phyloP scores from a whole-genome alignment of 306 rosid species.

The Pyrus communis region DNA sequence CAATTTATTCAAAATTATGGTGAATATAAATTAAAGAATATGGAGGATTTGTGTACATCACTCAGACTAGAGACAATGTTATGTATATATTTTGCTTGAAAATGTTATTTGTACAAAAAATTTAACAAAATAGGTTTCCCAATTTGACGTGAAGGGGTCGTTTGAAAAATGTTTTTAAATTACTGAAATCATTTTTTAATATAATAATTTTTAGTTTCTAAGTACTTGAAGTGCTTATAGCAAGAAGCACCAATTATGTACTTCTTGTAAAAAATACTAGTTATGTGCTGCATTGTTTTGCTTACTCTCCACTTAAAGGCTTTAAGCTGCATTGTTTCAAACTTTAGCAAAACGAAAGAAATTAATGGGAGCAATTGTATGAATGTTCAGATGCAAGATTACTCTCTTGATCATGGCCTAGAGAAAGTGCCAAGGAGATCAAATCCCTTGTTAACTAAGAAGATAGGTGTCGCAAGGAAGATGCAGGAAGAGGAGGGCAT shows the following conservation, averaged over 20 bases:
- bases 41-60: not conserved
- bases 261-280: fast-evolving
- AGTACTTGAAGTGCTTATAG: too few relatives aligned
- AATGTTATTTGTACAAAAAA: not conserved
- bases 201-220: fast-evolving
- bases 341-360: too few relatives aligned
- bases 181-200: too few relatives aligned
- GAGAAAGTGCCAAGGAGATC: not conserved
- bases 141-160: too few relatives aligned
- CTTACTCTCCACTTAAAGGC: too few relatives aligned
- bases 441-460: too few relatives aligned
- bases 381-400: not conserved
- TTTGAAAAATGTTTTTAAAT: too few relatives aligned
- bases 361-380: not conserved
- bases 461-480: too few relatives aligned
- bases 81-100: not conserved
- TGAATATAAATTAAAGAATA: not conserved
- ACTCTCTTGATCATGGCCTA: not conserved
- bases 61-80: not conserved
- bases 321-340: too few relatives aligned
- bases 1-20: not conserved
- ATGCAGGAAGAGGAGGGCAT: too few relatives aligned
- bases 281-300: too few relatives aligned
- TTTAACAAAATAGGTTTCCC: not conserved
- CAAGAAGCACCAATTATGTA: fast-evolving